phyloP scores from a whole-genome alignment of 2,329 filamentous ascomycete species.

The Paecilomyces sp. region DNA sequence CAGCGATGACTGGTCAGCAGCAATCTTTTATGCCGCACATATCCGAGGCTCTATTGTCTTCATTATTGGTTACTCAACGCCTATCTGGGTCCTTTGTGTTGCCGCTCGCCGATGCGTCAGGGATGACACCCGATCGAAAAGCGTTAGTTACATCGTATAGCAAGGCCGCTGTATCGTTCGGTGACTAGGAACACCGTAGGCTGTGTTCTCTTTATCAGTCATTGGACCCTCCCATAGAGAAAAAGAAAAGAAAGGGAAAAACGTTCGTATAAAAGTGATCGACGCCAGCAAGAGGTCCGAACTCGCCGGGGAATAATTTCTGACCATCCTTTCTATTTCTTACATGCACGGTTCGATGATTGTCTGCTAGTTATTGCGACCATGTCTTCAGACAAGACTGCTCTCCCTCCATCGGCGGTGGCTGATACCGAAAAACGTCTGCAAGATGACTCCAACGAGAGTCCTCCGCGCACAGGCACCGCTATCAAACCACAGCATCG shows the following conservation, averaged over 20 bases:
- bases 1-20: background rate
- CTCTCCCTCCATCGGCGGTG: background rate
- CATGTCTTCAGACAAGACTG: background rate
- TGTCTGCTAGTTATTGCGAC: background rate
- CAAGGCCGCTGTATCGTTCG: background rate
- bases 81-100: background rate
- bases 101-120: background rate
- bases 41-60: background rate
- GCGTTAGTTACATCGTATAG: background rate
- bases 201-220: background rate
- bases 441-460: background rate
- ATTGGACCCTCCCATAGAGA: background rate
- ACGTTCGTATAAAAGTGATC: background rate
- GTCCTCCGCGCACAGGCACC: background rate
- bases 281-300: background rate
- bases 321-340: background rate
- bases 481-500: slow-evolving; percentile 8
- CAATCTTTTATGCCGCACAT: background rate
- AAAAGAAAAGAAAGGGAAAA: background rate
- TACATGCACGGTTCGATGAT: background rate
- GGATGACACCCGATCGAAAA: background rate
- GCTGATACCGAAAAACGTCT: background rate
- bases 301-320: background rate
- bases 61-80: background rate
- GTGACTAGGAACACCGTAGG: background rate